These are phyloP conservation scores for Raphanus raphanistrum DNA, from an alignment of 345 rosid species.

Conservation along the genomic window DNA sequence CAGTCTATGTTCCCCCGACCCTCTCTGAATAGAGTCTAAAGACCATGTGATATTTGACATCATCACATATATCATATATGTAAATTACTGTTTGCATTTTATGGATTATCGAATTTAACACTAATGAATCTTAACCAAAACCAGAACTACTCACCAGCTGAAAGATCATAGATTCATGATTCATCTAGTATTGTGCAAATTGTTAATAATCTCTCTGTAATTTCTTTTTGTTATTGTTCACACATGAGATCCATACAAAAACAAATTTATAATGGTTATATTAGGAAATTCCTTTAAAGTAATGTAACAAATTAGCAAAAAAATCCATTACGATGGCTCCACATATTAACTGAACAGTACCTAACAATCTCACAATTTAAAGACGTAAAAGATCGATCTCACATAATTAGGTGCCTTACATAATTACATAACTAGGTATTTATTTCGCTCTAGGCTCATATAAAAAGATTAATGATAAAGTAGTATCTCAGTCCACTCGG, in stretches of 20 bases:
- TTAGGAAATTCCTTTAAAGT: not conserved
- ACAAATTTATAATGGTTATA: not conserved
- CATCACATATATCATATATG: not conserved
- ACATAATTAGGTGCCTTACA: not conserved
- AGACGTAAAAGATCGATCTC: not conserved
- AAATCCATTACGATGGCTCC: not conserved
- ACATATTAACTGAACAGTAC: not conserved
- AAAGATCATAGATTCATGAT: not conserved
- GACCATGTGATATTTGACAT: slow-evolving; percentile 19
- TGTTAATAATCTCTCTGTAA: not conserved
- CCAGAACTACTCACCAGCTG: not conserved
- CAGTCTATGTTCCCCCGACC: slow-evolving; percentile 35
- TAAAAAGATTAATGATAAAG: not conserved
- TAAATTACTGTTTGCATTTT: not conserved
- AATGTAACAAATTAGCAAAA: not conserved
- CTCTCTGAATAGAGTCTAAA: slow-evolving; percentile 3
- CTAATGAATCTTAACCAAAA: not conserved
- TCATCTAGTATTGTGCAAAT: not conserved
- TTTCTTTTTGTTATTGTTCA: not conserved
- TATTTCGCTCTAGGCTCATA: not conserved
- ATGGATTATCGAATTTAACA: not conserved
- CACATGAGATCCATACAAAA: not conserved
- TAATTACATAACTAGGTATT: not conserved
- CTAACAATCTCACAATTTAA: not conserved
- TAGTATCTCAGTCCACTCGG: not conserved